A percentile compares a stretch with the other conserved stretches of the same genome.
These are phyloP conservation scores for Coemansia asiatica DNA, from an alignment of 192 early-diverging fungal genomes.

Conservation along the genomic window DNA sequence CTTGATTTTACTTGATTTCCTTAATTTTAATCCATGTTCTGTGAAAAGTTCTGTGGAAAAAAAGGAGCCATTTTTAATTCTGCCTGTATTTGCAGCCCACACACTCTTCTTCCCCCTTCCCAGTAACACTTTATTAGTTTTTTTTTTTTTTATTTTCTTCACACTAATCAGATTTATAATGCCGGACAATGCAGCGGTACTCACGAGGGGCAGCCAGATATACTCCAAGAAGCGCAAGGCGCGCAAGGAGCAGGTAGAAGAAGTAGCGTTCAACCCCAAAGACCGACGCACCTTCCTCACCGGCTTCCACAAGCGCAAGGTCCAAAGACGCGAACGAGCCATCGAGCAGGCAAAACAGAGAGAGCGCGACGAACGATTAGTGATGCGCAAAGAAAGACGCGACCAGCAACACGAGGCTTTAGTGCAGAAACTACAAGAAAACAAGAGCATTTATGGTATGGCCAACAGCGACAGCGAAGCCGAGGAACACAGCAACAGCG, in stretches of 20 bases:
- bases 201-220: constrained; percentile 61
- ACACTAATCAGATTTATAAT: constrained; percentile 5
- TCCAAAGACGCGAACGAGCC: constrained; percentile 66
- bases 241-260: constrained; percentile 62
- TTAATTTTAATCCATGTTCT: not conserved
- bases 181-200: constrained; percentile 58
- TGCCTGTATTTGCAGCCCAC: too few species aligned
- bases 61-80: too few species aligned
- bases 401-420: constrained; percentile 59
- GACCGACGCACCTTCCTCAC: constrained; percentile 69
- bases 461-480: constrained; percentile 35
- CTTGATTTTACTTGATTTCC: too few species aligned
- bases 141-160: not conserved
- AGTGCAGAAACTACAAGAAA: constrained; percentile 50
- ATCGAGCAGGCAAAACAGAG: constrained; percentile 52
- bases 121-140: not conserved
- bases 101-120: too few species aligned
- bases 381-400: constrained; percentile 53
- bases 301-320: constrained; percentile 77
- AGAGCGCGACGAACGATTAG: constrained; percentile 58
- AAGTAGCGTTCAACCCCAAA: constrained; percentile 64
- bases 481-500: constrained; percentile 16
- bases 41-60: not conserved
- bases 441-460: constrained; percentile 47
- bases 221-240: constrained; percentile 72